These are phyloP conservation scores for Phytopythium aichiense DNA, from an alignment of 352 stramenopile species.

Conservation along the genomic window DNA sequence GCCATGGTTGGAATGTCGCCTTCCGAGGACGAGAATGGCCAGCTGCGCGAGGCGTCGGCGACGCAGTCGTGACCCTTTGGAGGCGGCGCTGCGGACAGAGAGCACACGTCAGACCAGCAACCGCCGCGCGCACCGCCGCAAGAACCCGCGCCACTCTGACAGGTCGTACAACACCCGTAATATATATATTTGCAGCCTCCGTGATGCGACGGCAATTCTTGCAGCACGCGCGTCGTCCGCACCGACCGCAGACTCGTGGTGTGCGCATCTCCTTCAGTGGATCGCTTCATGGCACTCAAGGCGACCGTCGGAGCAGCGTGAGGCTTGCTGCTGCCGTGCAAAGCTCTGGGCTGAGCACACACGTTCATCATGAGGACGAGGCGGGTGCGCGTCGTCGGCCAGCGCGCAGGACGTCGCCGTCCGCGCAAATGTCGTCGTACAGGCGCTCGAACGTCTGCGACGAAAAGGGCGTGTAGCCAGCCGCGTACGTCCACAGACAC, in stretches of 20 bases:
- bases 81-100: not conserved
- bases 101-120: not conserved
- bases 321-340: not conserved
- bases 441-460: slow-evolving; percentile 75
- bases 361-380: not conserved
- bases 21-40: not conserved
- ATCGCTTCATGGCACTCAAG: not conserved
- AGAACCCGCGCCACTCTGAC: not conserved
- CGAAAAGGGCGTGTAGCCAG: slow-evolving; percentile 71
- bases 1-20: slow-evolving; percentile 9
- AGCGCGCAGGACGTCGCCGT: slow-evolving; percentile 45
- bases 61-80: not conserved
- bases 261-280: not conserved
- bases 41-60: not conserved
- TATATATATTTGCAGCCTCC: slow-evolving; percentile 2
- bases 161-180: slow-evolving; percentile 1
- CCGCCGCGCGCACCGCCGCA: not conserved
- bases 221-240: not conserved
- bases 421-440: slow-evolving; percentile 82
- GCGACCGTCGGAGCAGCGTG: not conserved
- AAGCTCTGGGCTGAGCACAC: not conserved
- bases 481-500: slow-evolving; percentile 76
- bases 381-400: slow-evolving; percentile 1
- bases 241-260: not conserved
- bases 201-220: not conserved